These are phyloP conservation scores for Cordyceps farinosa DNA, from an alignment of 2,329 filamentous ascomycete species.

Conservation along the genomic window DNA sequence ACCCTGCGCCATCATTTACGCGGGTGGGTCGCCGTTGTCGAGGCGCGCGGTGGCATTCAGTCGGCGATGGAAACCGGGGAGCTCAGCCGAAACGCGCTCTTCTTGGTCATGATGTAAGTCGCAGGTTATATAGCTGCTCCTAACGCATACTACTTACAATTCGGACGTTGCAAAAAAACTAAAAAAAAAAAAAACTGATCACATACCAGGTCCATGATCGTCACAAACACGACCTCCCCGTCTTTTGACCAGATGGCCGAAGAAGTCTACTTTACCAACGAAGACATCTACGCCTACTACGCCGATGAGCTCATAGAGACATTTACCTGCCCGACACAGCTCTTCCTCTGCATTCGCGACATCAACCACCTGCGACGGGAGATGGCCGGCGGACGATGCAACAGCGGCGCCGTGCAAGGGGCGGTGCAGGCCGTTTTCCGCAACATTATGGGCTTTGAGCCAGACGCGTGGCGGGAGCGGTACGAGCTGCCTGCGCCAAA, in stretches of 20 bases:
- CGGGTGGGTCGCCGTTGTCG: neutral
- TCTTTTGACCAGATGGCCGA: neutral
- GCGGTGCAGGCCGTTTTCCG: neutral
- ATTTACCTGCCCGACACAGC: neutral
- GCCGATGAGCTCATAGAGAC: neutral
- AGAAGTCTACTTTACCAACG: neutral
- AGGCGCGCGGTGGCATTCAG: neutral
- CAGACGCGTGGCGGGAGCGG: neutral
- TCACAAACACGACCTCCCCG: neutral
- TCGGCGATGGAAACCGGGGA: neutral
- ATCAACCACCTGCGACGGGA: neutral
- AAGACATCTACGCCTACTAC: neutral
- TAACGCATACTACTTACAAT: neutral
- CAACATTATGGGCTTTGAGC: neutral
- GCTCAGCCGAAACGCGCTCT: neutral
- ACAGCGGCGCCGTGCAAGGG: no score
- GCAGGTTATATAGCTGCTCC: neutral
- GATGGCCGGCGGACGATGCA: neutral
- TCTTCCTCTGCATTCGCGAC: slow-evolving; percentile 5
- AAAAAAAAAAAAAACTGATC: no score
- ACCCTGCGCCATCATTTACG: neutral
- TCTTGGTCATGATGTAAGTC: neutral
- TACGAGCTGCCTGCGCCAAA: neutral
- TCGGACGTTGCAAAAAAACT: no score
- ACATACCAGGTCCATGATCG: neutral